Evolutionary conservation across 306 rosid species (phyloP), one percentile per base, ranked within the genome.

Genomic region (Medicago truncatula): DNA sequence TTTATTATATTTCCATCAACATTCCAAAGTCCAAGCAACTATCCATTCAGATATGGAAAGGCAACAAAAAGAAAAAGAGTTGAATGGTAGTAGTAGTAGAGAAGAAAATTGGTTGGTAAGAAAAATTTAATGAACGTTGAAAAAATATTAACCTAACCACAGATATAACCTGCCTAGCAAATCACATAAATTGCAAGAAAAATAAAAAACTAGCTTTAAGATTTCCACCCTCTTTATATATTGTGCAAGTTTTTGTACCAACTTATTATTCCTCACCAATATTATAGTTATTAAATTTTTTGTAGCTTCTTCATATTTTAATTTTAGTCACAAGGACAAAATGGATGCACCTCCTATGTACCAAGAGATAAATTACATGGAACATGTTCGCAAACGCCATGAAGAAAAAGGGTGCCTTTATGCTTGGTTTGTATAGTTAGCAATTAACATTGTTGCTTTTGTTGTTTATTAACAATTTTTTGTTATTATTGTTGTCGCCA

Each of bases 321-420:
- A 50, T 20, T 46, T 13, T 34, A 61, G 11, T 66, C 50, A 18
- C 49, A 65, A 75, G 40, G 6, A 61, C 31, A 66, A 17, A 50
- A 81, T 57, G 79, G 3, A 75, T 41, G 77, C 66, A 56, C 76
- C 78, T 23, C 83, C 81, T 2, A 44, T 0, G 15, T 66, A 52
- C 44, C 74, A 85, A 75, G 73, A 64, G 52, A 67, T 78, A 11
- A 67, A 53, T 8, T 71, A 78, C 62, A 44, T 50, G 49, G 77
- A 82, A 41, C 85, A 85, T 25, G 20, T 85, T 57, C 74, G 39
- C 8, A 85, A 15, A 58, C 82, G 84, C 80, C 66, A 75, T 10
- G 72, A 85, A 60, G 80, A 82, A 41, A 85, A 78, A 58, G 82
- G 86, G 18, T 79, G 74, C 40, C 77, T 82, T 46, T 85, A 79